Percentiles rank a stretch among this genome's conserved stretches.
Conservation (phyloP, 208 protist genomes). For the Acanthamoeba triangularis region DNA sequence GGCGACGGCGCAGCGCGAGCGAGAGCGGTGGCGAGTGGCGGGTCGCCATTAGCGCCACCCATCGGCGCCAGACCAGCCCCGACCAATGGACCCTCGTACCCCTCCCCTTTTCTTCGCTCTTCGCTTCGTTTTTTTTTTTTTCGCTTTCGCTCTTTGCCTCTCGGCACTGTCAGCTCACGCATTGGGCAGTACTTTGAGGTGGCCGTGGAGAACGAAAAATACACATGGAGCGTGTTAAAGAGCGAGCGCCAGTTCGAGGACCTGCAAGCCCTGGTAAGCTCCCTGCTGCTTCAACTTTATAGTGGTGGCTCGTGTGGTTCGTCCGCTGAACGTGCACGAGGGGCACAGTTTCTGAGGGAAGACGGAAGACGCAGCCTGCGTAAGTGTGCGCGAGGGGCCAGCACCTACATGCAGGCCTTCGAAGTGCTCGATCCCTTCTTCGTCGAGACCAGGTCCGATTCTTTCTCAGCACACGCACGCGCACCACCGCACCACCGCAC, state of each 20-base stretch:
- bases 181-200: neutral
- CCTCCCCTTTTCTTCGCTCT: neutral
- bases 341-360: neutral
- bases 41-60: neutral
- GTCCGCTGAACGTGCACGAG: too few species aligned
- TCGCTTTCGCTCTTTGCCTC: neutral
- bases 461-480: neutral
- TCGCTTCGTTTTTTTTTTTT: neutral
- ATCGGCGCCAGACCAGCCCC: neutral
- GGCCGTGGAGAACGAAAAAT: neutral
- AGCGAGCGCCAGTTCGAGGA: constrained; percentile 22
- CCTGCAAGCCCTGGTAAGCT: neutral
- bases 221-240: constrained; percentile 34
- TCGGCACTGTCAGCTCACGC: neutral
- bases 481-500: neutral
- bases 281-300: too few species aligned
- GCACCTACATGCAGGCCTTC: constrained; percentile 19
- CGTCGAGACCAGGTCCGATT: constrained; percentile 19
- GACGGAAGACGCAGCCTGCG: neutral
- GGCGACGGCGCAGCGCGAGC: neutral
- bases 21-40: neutral
- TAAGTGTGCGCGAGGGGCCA: neutral
- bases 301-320: too few species aligned
- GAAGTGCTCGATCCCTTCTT: constrained; percentile 36
- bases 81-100: constrained; percentile 30